phyloP scores from a whole-genome alignment of 352 stramenopile species.

The Globisporangium paroecandrum region DNA sequence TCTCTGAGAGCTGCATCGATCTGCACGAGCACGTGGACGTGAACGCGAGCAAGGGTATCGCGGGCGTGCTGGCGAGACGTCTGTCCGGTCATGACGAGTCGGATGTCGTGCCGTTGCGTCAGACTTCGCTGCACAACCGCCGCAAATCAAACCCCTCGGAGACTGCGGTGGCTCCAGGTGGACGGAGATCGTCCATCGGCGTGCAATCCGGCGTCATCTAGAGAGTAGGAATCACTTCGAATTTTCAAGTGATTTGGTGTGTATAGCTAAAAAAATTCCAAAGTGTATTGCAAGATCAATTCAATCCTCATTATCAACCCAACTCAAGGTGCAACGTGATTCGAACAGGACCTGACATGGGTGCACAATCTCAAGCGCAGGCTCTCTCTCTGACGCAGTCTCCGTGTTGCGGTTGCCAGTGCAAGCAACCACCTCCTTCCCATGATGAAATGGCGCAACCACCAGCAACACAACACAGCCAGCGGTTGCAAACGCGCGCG shows the following conservation, averaged over 20 bases:
- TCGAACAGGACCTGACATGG: background rate
- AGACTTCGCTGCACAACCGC: background rate
- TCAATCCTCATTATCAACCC: background rate
- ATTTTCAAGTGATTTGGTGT: background rate
- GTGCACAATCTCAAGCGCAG: background rate
- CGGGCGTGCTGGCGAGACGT: slow-evolving; percentile 2
- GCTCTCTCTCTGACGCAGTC: no score
- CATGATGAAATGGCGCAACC: background rate
- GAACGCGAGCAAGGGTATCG: slow-evolving; percentile 8
- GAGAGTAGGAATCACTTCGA: background rate
- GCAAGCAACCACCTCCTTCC: background rate
- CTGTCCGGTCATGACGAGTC: slow-evolving; percentile 7
- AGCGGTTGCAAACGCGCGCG: background rate
- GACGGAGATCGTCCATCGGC: background rate
- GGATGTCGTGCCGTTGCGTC: slow-evolving; percentile 6
- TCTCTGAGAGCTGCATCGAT: slow-evolving; percentile 3
- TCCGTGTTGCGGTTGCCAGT: no score
- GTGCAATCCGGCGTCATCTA: background rate
- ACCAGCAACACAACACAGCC: background rate
- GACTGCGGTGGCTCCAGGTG: background rate
- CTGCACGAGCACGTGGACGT: slow-evolving; percentile 9
- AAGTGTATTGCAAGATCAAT: no score
- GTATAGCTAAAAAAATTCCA: background rate
- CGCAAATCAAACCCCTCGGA: background rate
- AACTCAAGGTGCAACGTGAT: background rate